These are phyloP conservation scores for Ophiostoma ulmi DNA, from an alignment of 2,329 filamentous ascomycete genomes.

Conservation along the genomic window DNA sequence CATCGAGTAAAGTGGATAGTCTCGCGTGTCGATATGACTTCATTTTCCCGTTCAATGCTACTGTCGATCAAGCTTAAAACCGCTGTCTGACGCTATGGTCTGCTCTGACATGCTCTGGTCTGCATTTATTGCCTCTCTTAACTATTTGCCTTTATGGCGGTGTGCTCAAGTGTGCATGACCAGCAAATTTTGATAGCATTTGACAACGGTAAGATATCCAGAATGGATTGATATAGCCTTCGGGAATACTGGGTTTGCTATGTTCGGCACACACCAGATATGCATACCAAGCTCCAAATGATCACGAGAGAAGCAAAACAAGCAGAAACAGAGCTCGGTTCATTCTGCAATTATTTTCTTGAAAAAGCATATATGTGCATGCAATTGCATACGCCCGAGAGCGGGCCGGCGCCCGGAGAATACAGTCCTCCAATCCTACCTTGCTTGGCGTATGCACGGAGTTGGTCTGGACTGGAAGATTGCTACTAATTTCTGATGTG, in stretches of 20 bases:
- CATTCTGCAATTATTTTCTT: neutral
- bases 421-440: neutral
- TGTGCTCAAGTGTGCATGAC: neutral
- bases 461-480: neutral
- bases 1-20: neutral
- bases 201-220: neutral
- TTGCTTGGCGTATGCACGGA: neutral
- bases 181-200: neutral
- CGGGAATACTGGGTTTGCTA: neutral
- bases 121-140: neutral
- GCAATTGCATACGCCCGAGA: constrained; percentile 1
- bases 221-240: neutral
- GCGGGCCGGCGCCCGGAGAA: neutral
- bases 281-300: no score
- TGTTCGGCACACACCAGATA: neutral
- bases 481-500: neutral
- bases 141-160: neutral
- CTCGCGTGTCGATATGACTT: neutral
- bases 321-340: neutral
- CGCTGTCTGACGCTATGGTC: neutral
- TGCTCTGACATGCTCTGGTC: neutral
- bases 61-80: neutral
- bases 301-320: neutral
- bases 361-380: neutral
- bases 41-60: neutral